These are phyloP conservation scores for Tympanopsis confertula DNA, from an alignment of 2,329 filamentous ascomycete genomes.

Conservation along the genomic window DNA sequence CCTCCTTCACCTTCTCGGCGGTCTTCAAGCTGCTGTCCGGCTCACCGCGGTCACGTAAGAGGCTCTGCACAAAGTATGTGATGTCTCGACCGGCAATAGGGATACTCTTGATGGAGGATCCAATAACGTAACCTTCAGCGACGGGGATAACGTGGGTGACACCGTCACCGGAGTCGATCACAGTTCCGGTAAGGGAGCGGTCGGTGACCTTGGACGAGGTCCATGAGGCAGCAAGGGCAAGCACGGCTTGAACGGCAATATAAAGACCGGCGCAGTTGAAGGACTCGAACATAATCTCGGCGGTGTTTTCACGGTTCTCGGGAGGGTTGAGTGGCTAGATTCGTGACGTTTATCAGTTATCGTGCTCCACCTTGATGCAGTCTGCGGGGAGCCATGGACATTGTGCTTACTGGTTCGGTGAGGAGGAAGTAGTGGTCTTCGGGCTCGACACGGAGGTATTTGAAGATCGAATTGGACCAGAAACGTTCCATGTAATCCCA, in stretches of 20 bases:
- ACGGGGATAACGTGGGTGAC: slow-evolving; percentile 98
- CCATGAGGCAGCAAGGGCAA: slow-evolving; percentile 94
- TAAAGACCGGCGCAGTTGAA: slow-evolving; percentile 99
- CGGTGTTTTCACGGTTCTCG: slow-evolving; percentile 96
- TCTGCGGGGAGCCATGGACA: not conserved
- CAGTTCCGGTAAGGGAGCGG: slow-evolving; percentile 87
- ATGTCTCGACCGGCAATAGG: slow-evolving; percentile 96
- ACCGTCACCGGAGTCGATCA: slow-evolving; percentile 97
- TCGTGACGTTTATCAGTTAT: slow-evolving; percentile 3
- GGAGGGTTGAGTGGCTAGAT: slow-evolving; percentile 84
- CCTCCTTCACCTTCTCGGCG: slow-evolving; percentile 95
- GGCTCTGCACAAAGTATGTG: slow-evolving; percentile 94
- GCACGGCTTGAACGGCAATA: slow-evolving; percentile 94
- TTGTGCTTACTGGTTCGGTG: slow-evolving; percentile 71
- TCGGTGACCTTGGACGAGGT: slow-evolving; percentile 97
- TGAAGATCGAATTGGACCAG: slow-evolving; percentile 99
- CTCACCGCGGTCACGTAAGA: slow-evolving; percentile 91
- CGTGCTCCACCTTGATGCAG: slow-evolving; percentile 4
- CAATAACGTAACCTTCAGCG: slow-evolving; percentile 96
- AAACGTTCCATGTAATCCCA: slow-evolving; percentile 99
- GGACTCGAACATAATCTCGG: slow-evolving; percentile 99
- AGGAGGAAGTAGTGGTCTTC: slow-evolving; percentile 98
- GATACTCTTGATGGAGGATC: slow-evolving; percentile 97
- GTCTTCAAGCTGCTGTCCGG: slow-evolving; percentile 95
- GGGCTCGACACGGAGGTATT: slow-evolving; percentile 93